phyloP scores from a whole-genome alignment of 306 rosid genomes.

The Erythrophleum fordii region DNA sequence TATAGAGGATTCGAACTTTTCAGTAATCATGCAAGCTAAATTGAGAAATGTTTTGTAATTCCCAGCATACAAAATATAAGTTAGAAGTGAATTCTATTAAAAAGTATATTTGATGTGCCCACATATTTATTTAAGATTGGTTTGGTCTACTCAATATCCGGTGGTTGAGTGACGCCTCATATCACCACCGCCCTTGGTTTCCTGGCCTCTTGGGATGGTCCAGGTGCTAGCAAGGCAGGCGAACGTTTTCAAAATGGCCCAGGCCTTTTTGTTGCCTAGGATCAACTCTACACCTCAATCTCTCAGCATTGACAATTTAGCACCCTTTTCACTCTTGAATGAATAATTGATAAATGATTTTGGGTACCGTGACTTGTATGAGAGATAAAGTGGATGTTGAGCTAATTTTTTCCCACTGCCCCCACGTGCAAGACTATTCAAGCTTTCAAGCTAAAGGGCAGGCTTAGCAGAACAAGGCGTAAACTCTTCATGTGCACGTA shows the following conservation, averaged over 20 bases:
- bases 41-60: no score
- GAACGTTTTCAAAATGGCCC: constrained; percentile 27
- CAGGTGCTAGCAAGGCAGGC: background rate
- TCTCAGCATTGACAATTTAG: constrained; percentile 1
- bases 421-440: background rate
- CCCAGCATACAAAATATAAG: no score
- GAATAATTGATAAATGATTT: background rate
- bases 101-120: no score
- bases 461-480: no score
- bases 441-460: no score
- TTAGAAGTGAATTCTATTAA: no score
- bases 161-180: background rate
- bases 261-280: background rate
- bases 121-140: background rate
- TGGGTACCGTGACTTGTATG: background rate
- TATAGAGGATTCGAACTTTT: no score
- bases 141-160: no score
- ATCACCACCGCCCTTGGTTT: background rate
- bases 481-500: background rate
- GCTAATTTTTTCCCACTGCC: no score
- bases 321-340: background rate
- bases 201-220: background rate
- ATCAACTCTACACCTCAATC: background rate
- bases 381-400: no score
- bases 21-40: no score